Conservation (phyloP, 208 protist genomes). For the Leishmania tropica region DNA sequence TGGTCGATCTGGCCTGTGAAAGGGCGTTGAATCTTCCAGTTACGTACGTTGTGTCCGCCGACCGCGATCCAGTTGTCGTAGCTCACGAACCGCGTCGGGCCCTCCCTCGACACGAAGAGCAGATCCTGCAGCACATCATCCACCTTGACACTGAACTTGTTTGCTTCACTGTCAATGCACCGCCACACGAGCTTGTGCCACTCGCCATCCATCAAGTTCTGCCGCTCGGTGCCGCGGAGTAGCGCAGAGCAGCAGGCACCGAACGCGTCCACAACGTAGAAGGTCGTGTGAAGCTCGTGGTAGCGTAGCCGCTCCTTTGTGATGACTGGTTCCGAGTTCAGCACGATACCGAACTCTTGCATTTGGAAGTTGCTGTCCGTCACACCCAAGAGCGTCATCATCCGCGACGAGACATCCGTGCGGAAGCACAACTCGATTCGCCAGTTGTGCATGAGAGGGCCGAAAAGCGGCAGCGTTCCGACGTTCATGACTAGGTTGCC, state of each 20-base stretch:
- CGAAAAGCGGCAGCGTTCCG: constrained; percentile 71
- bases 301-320: constrained; percentile 83
- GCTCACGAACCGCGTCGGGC: constrained; percentile 65
- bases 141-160: constrained; percentile 88
- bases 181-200: constrained; percentile 91
- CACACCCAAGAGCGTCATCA: constrained; percentile 83
- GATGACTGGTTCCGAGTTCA: constrained; percentile 85
- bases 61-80: constrained; percentile 86
- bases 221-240: constrained; percentile 78
- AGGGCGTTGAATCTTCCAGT: constrained; percentile 68
- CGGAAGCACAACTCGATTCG: constrained; percentile 86
- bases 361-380: constrained; percentile 87
- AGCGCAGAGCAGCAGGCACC: constrained; percentile 82
- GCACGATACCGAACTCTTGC: constrained; percentile 85
- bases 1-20: constrained; percentile 80
- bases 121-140: constrained; percentile 86
- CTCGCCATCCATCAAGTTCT: constrained; percentile 84
- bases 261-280: constrained; percentile 86
- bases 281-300: constrained; percentile 82
- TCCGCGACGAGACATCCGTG: constrained; percentile 66
- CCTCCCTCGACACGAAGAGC: constrained; percentile 79
- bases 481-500: constrained; percentile 80
- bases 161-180: constrained; percentile 85
- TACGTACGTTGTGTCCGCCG: constrained; percentile 86
- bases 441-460: constrained; percentile 90